A percentile compares a stretch with the other conserved stretches of the same genome.
These are phyloP conservation scores for Termitomyces sp. DNA, from an alignment of 768 basidiomycete genomes.

Conservation along the genomic window DNA sequence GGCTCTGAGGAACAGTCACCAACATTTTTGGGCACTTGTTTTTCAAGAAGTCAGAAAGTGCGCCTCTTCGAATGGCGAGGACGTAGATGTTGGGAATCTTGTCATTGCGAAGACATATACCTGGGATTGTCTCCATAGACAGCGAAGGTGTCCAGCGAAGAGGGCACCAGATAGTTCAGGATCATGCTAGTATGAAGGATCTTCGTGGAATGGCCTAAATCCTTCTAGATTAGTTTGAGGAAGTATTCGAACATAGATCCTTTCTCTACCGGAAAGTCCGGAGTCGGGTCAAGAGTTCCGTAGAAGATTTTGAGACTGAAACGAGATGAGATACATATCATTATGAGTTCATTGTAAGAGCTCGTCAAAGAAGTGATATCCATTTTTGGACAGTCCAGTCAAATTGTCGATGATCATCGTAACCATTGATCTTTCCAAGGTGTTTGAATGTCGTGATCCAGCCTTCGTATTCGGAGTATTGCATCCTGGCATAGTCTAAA, in stretches of 20 bases:
- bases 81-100: too few species aligned
- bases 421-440: not conserved
- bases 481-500: not conserved
- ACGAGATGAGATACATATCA: not conserved
- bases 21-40: not conserved
- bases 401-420: not conserved
- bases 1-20: not conserved
- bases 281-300: not conserved
- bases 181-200: not conserved
- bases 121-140: not conserved
- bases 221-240: not conserved
- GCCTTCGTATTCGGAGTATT: not conserved
- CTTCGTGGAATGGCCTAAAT: not conserved
- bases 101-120: too few species aligned
- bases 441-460: not conserved
- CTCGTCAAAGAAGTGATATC: not conserved
- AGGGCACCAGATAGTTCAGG: not conserved
- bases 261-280: not conserved
- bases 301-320: not conserved
- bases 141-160: not conserved
- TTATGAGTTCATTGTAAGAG: not conserved
- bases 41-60: too few species aligned
- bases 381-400: not conserved
- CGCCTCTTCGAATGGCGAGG: too few species aligned
- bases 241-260: not conserved